These are phyloP conservation scores for Boletus edulis DNA, from an alignment of 768 basidiomycete genomes.

Conservation along the genomic window DNA sequence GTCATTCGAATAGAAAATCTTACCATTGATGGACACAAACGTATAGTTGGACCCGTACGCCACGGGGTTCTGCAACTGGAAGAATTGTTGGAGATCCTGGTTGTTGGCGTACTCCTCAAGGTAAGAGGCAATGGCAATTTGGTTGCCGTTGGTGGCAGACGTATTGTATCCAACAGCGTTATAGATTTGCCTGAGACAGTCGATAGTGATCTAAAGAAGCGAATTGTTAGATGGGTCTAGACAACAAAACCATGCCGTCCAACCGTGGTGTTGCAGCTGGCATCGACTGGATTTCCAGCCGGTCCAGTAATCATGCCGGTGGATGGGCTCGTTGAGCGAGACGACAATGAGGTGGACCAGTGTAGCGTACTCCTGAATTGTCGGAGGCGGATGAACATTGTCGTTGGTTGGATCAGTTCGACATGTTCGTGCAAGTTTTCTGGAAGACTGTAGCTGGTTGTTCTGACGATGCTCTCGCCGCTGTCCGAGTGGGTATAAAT, in stretches of 20 bases:
- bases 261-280: slow-evolving; percentile 44
- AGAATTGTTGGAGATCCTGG: slow-evolving; percentile 52
- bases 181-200: slow-evolving; percentile 55
- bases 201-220: slow-evolving; percentile 43
- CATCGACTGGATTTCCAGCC: slow-evolving; percentile 41
- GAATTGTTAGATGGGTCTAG: not conserved
- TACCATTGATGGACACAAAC: slow-evolving; percentile 56
- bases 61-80: slow-evolving; percentile 42
- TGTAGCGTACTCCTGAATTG: slow-evolving; percentile 41
- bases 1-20: not conserved
- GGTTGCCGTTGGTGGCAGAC: slow-evolving; percentile 40
- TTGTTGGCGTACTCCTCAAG: slow-evolving; percentile 53
- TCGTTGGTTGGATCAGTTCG: slow-evolving; percentile 72
- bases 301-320: slow-evolving; percentile 23
- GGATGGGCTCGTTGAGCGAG: not conserved
- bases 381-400: slow-evolving; percentile 55
- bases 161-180: slow-evolving; percentile 48
- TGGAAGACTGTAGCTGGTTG: slow-evolving; percentile 69
- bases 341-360: slow-evolving; percentile 19
- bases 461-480: slow-evolving; percentile 58
- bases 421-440: slow-evolving; percentile 55
- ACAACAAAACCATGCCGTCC: not conserved
- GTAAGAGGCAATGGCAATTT: slow-evolving; percentile 55
- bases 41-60: slow-evolving; percentile 52
- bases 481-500: slow-evolving; percentile 54